Evolutionary conservation across 257 asterid genomes (phyloP).

Genomic region (Solanum boliviense): DNA sequence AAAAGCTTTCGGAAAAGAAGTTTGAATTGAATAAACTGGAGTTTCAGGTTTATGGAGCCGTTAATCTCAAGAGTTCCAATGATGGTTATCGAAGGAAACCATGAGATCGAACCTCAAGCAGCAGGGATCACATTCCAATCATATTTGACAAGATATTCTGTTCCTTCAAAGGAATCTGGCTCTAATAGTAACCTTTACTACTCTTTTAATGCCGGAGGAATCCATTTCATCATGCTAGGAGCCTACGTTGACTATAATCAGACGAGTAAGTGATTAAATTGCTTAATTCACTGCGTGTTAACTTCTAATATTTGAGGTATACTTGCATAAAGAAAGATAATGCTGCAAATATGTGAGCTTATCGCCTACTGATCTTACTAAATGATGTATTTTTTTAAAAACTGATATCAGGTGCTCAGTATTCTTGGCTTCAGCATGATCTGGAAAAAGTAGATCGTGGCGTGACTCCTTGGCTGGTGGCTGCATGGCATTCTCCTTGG

Average conservation of each 20-base stretch:
- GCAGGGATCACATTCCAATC: slow-evolving; percentile 40
- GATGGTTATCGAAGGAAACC: slow-evolving; percentile 94
- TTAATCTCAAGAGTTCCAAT: slow-evolving; percentile 63
- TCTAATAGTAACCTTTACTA: slow-evolving; percentile 58
- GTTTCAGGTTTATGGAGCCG: slow-evolving; percentile 76
- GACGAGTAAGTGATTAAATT: slow-evolving; percentile 31
- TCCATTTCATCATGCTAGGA: slow-evolving; percentile 78
- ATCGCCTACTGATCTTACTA: no score
- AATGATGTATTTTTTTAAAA: not conserved
- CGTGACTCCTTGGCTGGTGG: slow-evolving; percentile 70
- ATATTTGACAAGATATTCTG: slow-evolving; percentile 52
- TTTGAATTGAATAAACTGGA: not conserved
- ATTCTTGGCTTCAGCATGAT: slow-evolving; percentile 65
- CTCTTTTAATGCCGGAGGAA: slow-evolving; percentile 76
- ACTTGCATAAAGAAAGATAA: not conserved
- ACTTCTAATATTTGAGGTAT: not conserved
- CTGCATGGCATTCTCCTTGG: slow-evolving; percentile 93
- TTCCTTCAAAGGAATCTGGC: slow-evolving; percentile 74
- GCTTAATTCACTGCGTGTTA: not conserved
- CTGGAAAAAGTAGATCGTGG: slow-evolving; percentile 39
- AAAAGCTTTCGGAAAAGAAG: not conserved
- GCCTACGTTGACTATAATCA: slow-evolving; percentile 65
- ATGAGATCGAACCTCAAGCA: slow-evolving; percentile 80
- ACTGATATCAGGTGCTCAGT: slow-evolving; percentile 46
- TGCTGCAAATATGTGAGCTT: not conserved